Percentiles rank a stretch among this genome's conserved stretches.
phyloP scores from a whole-genome alignment of 768 basidiomycete genomes.

The Pleurotus pulmonarius region DNA sequence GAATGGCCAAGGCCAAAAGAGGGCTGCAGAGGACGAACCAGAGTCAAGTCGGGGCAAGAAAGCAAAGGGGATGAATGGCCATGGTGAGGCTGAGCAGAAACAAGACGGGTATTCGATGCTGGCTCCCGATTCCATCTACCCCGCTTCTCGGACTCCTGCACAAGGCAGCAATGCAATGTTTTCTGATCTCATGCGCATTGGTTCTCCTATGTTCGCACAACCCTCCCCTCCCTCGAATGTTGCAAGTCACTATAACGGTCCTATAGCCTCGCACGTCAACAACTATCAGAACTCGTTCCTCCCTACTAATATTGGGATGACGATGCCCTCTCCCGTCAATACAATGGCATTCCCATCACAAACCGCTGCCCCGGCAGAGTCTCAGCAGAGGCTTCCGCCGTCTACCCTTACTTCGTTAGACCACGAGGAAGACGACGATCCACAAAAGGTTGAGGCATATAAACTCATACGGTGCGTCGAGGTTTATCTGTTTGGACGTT shows the following conservation, averaged over 20 bases:
- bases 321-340: conserved; percentile 50
- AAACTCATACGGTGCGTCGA: conserved; percentile 70
- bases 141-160: conserved; percentile 24
- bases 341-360: conserved; percentile 44
- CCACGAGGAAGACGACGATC: conserved; percentile 62
- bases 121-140: conserved; percentile 36
- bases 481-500: too few relatives aligned
- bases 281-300: conserved; percentile 48
- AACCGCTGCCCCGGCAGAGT: conserved; percentile 16
- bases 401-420: conserved; percentile 29
- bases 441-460: conserved; percentile 73
- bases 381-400: conserved; percentile 30
- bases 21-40: conserved; percentile 48
- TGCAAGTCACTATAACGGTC: conserved; percentile 34
- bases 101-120: conserved; percentile 55
- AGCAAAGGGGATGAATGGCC: conserved; percentile 31
- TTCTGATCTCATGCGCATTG: conserved; percentile 54
- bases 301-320: conserved; percentile 47
- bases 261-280: conserved; percentile 32
- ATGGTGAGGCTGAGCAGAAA: conserved; percentile 35
- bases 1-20: conserved; percentile 37
- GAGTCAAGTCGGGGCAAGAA: conserved; percentile 45
- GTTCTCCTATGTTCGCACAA: conserved; percentile 62
- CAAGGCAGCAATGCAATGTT: conserved; percentile 44
- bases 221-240: conserved; percentile 33